Conservation (phyloP, 495 filamentous ascomycete genomes). For the Penicillium paxilli region DNA sequence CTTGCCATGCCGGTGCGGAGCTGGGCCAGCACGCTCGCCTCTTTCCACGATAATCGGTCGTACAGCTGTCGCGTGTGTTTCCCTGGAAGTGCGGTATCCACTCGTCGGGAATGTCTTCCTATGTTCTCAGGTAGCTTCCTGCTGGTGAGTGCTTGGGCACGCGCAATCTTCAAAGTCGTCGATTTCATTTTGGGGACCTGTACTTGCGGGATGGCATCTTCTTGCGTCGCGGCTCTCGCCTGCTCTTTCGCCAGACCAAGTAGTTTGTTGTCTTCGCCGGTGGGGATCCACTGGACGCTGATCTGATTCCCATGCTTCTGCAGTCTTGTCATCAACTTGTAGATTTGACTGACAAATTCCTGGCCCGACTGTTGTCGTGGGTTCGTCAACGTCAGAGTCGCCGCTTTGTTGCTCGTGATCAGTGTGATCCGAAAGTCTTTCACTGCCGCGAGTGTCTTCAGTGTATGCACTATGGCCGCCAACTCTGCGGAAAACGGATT, state of each 20-base stretch:
- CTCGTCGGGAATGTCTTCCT: slow-evolving; percentile 25
- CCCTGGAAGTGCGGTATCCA: slow-evolving; percentile 30
- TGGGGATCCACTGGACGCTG: slow-evolving; percentile 13
- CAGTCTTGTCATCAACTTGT: slow-evolving; percentile 21
- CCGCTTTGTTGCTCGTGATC: slow-evolving; percentile 17
- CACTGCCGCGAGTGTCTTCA: slow-evolving; percentile 8
- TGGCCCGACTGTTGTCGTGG: slow-evolving; percentile 22
- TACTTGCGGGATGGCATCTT: slow-evolving; percentile 13
- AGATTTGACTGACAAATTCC: slow-evolving; percentile 17
- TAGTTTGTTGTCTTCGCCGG: slow-evolving; percentile 18
- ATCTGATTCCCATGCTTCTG: slow-evolving; percentile 19
- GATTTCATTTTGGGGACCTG: slow-evolving; percentile 11
- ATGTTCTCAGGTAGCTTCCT: slow-evolving; percentile 14
- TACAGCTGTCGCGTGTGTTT: slow-evolving; percentile 19
- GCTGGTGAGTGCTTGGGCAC: slow-evolving; percentile 12
- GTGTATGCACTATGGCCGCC: slow-evolving; percentile 4
- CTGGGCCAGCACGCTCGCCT: slow-evolving; percentile 31
- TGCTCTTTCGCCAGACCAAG: slow-evolving; percentile 26
- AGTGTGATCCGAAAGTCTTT: slow-evolving; percentile 9
- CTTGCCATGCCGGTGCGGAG: slow-evolving; percentile 33
- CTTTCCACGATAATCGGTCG: slow-evolving; percentile 21
- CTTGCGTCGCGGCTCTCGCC: slow-evolving; percentile 17
- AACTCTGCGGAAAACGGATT: slow-evolving; percentile 12
- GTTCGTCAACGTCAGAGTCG: slow-evolving; percentile 11
- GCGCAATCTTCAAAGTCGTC: slow-evolving; percentile 17